These are phyloP conservation scores for Ramalina peruviana DNA, from an alignment of 495 filamentous ascomycete species.

Conservation along the genomic window DNA sequence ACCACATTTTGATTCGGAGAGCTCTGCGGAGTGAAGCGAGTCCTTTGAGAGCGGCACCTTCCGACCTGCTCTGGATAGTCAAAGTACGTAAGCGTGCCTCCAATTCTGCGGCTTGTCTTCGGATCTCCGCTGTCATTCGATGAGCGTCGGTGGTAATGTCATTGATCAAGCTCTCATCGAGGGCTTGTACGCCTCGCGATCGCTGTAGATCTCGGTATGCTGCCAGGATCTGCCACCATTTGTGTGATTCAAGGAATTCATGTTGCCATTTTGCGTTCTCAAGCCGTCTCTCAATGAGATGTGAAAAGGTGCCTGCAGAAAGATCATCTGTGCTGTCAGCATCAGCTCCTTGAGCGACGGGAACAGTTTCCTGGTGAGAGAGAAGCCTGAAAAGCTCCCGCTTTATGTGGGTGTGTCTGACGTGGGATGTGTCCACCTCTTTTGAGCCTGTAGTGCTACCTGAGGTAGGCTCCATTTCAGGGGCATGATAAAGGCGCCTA, in stretches of 20 bases:
- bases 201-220: neutral
- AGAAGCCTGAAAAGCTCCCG: no score
- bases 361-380: no score
- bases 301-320: neutral
- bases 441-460: no score
- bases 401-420: no score
- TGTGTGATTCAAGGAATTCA: constrained; percentile 5
- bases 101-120: neutral
- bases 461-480: no score
- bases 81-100: neutral
- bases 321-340: no score
- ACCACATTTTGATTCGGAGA: constrained; percentile 95
- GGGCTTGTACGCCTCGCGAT: neutral
- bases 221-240: constrained; percentile 8
- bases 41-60: neutral
- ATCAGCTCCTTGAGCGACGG: neutral
- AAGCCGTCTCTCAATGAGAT: constrained; percentile 3
- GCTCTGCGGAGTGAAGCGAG: constrained; percentile 27
- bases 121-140: no score
- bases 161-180: no score
- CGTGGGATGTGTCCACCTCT: no score
- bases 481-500: no score
- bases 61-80: neutral
- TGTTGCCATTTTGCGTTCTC: neutral
- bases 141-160: no score